Evolutionary conservation across 768 basidiomycete genomes (phyloP).

Genomic region (Panus rudis): DNA sequence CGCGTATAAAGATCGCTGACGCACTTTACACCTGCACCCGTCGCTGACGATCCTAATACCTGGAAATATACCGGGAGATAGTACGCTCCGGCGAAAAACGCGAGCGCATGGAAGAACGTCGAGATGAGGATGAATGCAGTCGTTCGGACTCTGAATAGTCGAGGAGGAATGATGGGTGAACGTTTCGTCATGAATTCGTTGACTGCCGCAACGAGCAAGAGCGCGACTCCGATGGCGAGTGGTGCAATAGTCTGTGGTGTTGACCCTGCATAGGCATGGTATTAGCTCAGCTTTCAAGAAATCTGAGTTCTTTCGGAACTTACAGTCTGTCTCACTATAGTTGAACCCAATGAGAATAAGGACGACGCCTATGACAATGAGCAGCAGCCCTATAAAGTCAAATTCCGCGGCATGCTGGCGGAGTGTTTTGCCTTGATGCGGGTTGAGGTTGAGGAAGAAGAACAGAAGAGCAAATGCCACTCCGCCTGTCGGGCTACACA

Average conservation of each 20-base stretch:
- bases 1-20: no score
- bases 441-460: constrained; percentile 75
- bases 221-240: constrained; percentile 47
- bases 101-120: constrained; percentile 55
- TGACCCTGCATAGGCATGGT: constrained; percentile 39
- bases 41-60: constrained; percentile 69
- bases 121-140: constrained; percentile 53
- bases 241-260: constrained; percentile 53
- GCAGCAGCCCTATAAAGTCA: constrained; percentile 61
- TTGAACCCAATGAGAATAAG: constrained; percentile 69
- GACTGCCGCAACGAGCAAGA: constrained; percentile 44
- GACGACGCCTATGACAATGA: constrained; percentile 61
- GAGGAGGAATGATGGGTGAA: constrained; percentile 67
- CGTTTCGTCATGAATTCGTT: constrained; percentile 58
- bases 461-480: constrained; percentile 56
- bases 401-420: constrained; percentile 56
- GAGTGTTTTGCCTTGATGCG: constrained; percentile 52
- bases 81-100: constrained; percentile 55
- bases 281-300: neutral
- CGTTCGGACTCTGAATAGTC: constrained; percentile 75
- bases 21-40: constrained; percentile 59
- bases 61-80: constrained; percentile 79
- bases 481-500: constrained; percentile 62
- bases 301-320: constrained; percentile 16
- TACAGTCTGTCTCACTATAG: constrained; percentile 60